Evolutionary conservation across 2,329 filamentous ascomycete genomes (phyloP), one percentile per base, ranked within the genome.

Genomic region (Escovopsis sp.): DNA sequence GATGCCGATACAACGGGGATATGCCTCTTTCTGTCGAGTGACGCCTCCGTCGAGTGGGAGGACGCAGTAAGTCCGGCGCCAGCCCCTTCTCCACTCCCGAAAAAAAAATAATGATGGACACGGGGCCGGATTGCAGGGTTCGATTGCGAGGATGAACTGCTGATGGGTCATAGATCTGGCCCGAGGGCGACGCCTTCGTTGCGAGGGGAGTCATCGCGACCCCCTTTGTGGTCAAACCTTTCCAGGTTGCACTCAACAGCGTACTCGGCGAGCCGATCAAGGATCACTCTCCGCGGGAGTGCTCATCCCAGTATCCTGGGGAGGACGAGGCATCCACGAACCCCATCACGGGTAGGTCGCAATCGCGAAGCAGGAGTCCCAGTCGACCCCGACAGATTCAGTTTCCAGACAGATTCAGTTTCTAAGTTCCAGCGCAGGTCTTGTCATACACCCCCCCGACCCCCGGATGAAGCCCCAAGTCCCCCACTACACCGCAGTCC

Each of bases 41-140:
- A 76, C 47, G 65, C 72, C 1, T 74, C 75, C 47, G 57, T 76
- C 12, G 65, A 68, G 39, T 77, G 72, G 62, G 73, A 77, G 48
- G 63, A 73, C 37, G 59, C 55, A 34, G 70, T 71, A 57, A 35
- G 64, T 41, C 16, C 29, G 13, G 20, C 20, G 6, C 4, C 20
- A 20, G 20, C 20, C n/a, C 30, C 11, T 12, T 13, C n/a, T 7
- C n/a, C 11, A n/a, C 4, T 24, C 29, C 31, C 11, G 20, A 4
- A 20, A 20, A 20, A 3, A 20, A 20, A 20, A 20, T 20, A 20
- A 20, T 20, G 20, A 20, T 20, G 20, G 20, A 20, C 6, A 20
- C 6, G 20, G 20, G 20, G 20, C 20, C 20, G 20, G 20, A 6
- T 20, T 6, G 20, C 20, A 20, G 20, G 6, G 20, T 20, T 2